These are phyloP conservation scores for Ceratocystis smalleyi DNA, from an alignment of 2,329 filamentous ascomycete genomes.

Conservation along the genomic window DNA sequence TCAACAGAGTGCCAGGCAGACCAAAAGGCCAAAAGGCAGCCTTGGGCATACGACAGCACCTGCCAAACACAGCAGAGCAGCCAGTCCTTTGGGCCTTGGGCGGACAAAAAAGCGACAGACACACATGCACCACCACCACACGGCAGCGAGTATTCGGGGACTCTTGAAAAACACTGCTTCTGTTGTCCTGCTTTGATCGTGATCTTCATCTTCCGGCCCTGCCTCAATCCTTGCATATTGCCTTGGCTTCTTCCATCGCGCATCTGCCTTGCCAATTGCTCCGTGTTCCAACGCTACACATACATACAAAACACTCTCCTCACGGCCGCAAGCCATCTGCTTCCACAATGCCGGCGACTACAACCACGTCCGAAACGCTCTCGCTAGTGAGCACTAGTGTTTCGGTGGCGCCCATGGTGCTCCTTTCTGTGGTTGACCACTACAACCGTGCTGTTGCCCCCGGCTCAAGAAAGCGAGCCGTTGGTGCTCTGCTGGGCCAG, in stretches of 20 bases:
- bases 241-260: not conserved
- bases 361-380: slow-evolving; percentile 91
- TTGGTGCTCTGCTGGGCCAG: slow-evolving; percentile 85
- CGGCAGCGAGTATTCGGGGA: no score
- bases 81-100: not conserved
- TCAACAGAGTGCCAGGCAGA: slow-evolving; percentile 14
- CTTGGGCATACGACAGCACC: slow-evolving; percentile 19
- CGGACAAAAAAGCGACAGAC: not conserved
- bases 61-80: slow-evolving; percentile 17
- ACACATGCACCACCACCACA: not conserved
- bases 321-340: not conserved
- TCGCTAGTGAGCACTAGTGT: slow-evolving; percentile 89
- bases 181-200: not conserved
- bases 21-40: slow-evolving; percentile 20
- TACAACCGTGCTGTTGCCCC: slow-evolving; percentile 86
- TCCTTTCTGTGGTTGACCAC: slow-evolving; percentile 95
- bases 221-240: not conserved
- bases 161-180: no score
- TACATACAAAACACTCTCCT: no score
- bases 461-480: slow-evolving; percentile 71
- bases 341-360: slow-evolving; percentile 51
- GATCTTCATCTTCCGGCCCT: not conserved
- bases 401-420: slow-evolving; percentile 91
- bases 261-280: no score
- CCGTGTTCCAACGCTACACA: no score